These are phyloP conservation scores for Globisporangium okanoganense DNA, from an alignment of 352 stramenopile species.

Conservation along the genomic window DNA sequence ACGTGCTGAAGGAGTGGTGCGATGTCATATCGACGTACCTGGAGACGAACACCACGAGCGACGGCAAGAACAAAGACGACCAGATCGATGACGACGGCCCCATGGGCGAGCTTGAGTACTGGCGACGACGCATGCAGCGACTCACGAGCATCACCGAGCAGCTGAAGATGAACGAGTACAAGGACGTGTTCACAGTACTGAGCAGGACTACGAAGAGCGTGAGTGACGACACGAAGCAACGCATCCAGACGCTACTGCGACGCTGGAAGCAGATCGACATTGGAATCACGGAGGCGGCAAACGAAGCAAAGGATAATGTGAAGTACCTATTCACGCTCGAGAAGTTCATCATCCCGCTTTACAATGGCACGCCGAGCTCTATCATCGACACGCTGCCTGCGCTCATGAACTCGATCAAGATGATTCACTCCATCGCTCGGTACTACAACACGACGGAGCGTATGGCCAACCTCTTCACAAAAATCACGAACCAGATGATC, in stretches of 20 bases:
- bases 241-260: constrained; percentile 91
- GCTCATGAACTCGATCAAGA: constrained; percentile 99
- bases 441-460: constrained; percentile 99
- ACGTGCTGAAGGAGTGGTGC: constrained; percentile 97
- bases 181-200: constrained; percentile 92
- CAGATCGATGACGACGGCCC: constrained; percentile 89
- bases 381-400: constrained; percentile 98
- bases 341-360: constrained; percentile 91
- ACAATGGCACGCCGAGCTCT: constrained; percentile 92
- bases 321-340: constrained; percentile 99
- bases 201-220: constrained; percentile 83
- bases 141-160: constrained; percentile 99
- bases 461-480: constrained; percentile 96
- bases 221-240: constrained; percentile 89
- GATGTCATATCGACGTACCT: constrained; percentile 94
- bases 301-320: constrained; percentile 99
- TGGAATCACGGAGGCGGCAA: constrained; percentile 96
- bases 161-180: constrained; percentile 96
- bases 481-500: constrained; percentile 99
- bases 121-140: constrained; percentile 94
- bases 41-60: constrained; percentile 79
- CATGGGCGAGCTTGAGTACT: constrained; percentile 97
- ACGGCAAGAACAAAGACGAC: constrained; percentile 58
- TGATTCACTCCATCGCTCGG: constrained; percentile 98
- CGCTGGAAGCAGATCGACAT: constrained; percentile 99